These are phyloP conservation scores for Haplosporangium sp. DNA, from an alignment of 371 early-diverging fungal genomes.

Conservation along the genomic window DNA sequence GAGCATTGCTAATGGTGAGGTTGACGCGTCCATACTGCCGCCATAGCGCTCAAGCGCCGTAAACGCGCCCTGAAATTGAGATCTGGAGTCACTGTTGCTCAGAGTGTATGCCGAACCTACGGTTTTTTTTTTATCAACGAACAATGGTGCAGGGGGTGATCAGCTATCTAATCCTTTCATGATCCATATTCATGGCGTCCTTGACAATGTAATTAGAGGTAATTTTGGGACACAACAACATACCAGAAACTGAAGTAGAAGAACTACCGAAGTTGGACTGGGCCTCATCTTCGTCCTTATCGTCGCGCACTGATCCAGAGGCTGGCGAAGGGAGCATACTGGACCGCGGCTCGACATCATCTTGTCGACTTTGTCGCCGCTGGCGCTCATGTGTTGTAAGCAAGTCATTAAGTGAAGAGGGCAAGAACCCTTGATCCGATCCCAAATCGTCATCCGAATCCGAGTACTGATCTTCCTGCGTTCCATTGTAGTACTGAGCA, in stretches of 20 bases:
- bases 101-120: no score
- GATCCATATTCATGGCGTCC: no score
- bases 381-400: conserved; percentile 65
- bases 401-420: conserved; percentile 68
- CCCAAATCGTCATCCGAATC: conserved; percentile 36
- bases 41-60: conserved; percentile 11
- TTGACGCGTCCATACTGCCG: neutral
- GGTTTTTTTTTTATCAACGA: neutral
- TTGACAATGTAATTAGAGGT: neutral
- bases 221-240: neutral
- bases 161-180: no score
- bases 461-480: conserved; percentile 34
- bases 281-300: conserved; percentile 37
- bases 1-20: conserved; percentile 21
- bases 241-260: conserved; percentile 6
- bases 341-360: conserved; percentile 14
- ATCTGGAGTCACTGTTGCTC: conserved; percentile 6
- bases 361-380: conserved; percentile 55
- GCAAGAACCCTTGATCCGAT: conserved; percentile 60
- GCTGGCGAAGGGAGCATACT: conserved; percentile 40
- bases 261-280: conserved; percentile 2
- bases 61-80: conserved; percentile 2
- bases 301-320: conserved; percentile 35
- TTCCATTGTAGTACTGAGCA: conserved; percentile 23
- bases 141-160: neutral